Base-by-base conservation (phyloP, 495 filamentous ascomycete species). In the Aspergillus saccharolyticus region DNA sequence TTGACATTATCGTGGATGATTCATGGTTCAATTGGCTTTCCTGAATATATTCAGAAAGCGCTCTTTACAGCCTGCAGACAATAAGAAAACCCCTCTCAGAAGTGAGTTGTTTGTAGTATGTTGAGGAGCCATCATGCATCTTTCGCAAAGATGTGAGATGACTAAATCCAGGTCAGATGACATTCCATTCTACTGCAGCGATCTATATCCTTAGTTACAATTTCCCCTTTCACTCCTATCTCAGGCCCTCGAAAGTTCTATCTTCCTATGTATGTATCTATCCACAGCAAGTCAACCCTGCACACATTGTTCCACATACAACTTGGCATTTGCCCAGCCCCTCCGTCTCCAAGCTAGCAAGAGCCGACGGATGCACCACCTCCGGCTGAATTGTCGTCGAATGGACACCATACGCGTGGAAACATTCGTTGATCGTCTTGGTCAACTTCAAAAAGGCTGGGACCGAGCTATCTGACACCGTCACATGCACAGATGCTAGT, bases 391-490 rank as follows among this genome's bases (percentile, higher is more conserved):
- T 42, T 1, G 77, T 80, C 19, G 57, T 66, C 4, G 69, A 74
- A 58, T 80, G 75, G 43, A 80, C 67, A 0, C 77, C 77, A 60
- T 78, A 80, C 0, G 66, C 68, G 64, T 76, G 73, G 28, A 80
- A 69, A 56, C 76, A 79, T 46, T 80, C 76, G 15, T 60, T 64
- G 19, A 78, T 66, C 1, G 63, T 69, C 51, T 71, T 68, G 2
- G 70, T 76, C 9, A 72, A 44, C 52, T 63, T 53, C 46, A 66
- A 63, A 50, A 77, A 80, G 17, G 64, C 55, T 0, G 56, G 21
- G 12, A 71, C 52, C 0, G 52, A 53, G 9, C 70, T 59, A 17
- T 70, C 59, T 4, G 60, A 58, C 0, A 78, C 22, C 12, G 72
- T 61, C 5, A 79, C 54, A 45, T 80, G 76, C 0, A 70, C 77